Base-by-base conservation (phyloP, 2,329 filamentous ascomycete species). In the Neonectria magnoliae region DNA sequence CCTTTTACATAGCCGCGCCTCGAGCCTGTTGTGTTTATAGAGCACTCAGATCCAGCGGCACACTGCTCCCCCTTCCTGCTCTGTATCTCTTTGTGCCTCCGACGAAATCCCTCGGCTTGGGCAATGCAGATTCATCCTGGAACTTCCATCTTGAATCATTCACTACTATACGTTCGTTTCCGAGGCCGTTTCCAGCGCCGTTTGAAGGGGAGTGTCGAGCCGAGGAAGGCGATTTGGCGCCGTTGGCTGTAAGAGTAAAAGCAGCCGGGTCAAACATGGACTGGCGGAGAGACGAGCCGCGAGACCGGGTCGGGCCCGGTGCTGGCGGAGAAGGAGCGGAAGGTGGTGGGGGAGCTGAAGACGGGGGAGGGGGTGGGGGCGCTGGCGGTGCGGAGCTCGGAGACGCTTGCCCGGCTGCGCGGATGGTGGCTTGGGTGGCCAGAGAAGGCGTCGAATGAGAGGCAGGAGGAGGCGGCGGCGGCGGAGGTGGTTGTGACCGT, bases 11-110 rank as follows among this genome's bases (percentile, higher is more conserved):
- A 25, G 51, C 50, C 60, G 18, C 56, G 54, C 55, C 45, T 68
- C 53, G 71, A 64, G 31, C 29, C 36, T 38, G 56, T n/a, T 57
- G 38, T 31, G 25, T 51, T 73, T 64, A 79, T 22, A 91, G 84
- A 14, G 85, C 83, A 69, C 84, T 88, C 76, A 99, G 80, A 82
- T 98, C 93, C 72, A 98, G 82, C 31, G 96, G 96, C 71, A 98
- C 94, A 82, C 93, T 98, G 81, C 94, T 98, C 33, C 94, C 95
- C 76, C 95, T 88, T 9, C 96, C 96, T 38, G 96, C 96, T 67
- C 95, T 86, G 79, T 98, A 99, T 76, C 88, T 89, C 77, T 91
- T 94, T 20, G 86, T 81, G 4, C 88, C 89, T n/a, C 91, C 91
- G 1, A 84, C 81, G 75, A 97, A 98, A 2, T 92, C 89, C 73